A percentile compares a stretch with the other conserved stretches of the same genome.
These are phyloP conservation scores for Naegleria gruberi DNA, from an alignment of 208 protist species.

Conservation along the genomic window DNA sequence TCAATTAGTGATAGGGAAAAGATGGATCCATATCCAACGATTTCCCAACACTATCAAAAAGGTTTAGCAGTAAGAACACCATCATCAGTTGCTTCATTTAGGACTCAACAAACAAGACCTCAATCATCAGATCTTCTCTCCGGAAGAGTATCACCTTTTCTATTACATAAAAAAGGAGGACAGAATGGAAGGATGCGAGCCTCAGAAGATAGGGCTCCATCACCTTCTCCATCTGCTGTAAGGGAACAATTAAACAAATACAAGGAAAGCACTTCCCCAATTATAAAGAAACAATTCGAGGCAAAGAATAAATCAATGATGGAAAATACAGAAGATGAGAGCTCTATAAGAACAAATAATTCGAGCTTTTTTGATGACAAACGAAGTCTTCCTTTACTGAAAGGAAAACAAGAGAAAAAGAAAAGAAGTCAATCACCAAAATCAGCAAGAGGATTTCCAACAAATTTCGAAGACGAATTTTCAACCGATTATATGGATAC, in stretches of 20 bases:
- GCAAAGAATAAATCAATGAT: not conserved
- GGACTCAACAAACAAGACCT: not conserved
- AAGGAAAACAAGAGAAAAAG: not conserved
- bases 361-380: not conserved
- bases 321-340: not conserved
- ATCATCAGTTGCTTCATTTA: not conserved
- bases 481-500: not conserved
- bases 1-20: not conserved
- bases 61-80: not conserved
- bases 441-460: not conserved
- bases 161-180: not conserved
- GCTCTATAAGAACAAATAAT: not conserved
- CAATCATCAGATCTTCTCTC: not conserved
- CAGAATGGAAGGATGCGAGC: not conserved
- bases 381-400: not conserved
- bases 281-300: not conserved
- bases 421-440: not conserved
- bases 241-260: not conserved
- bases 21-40: not conserved
- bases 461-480: not conserved
- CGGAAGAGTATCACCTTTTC: not conserved
- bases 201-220: not conserved
- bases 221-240: not conserved
- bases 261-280: not conserved
- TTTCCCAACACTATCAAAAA: not conserved